phyloP scores from a whole-genome alignment of 805 yeast species.

The Yarrowia porcina region DNA sequence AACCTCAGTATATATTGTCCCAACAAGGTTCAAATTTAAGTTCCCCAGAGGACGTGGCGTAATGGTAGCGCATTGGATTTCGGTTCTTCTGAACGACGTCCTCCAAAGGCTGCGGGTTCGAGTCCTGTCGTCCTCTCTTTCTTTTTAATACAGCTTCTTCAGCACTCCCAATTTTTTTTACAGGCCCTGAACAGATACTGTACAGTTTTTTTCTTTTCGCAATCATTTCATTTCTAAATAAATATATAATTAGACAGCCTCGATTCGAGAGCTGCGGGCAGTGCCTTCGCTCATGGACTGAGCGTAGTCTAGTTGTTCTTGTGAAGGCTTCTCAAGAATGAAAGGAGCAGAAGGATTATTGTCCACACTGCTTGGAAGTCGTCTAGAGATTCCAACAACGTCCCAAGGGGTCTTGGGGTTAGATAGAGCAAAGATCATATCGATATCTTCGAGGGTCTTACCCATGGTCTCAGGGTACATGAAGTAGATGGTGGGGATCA shows the following conservation, averaged over 20 bases:
- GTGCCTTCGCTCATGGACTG: neutral
- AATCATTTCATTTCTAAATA: neutral
- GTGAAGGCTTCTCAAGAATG: constrained; percentile 9
- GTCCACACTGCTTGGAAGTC: constrained; percentile 29
- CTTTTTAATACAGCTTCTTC: neutral
- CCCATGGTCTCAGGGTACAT: constrained; percentile 17
- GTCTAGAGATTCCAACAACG: constrained; percentile 40
- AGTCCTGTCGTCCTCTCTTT: constrained; percentile 23
- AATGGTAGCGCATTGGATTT: constrained; percentile 24
- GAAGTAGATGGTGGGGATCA: constrained; percentile 18
- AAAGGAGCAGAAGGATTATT: constrained; percentile 25
- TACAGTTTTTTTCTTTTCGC: neutral
- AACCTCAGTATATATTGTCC: too few species aligned
- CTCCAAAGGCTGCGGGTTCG: constrained; percentile 25
- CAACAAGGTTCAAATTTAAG: too few species aligned
- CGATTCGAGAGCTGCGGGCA: neutral
- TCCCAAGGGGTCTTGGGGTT: constrained; percentile 45
- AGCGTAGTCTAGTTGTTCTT: neutral
- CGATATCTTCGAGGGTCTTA: constrained; percentile 12
- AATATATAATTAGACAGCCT: neutral
- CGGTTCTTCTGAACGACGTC: constrained; percentile 24
- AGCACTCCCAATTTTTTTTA: too few species aligned
- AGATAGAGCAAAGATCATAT: constrained; percentile 25
- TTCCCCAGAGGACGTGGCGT: constrained; percentile 24
- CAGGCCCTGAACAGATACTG: too few species aligned